These are phyloP conservation scores for Abelmoschus esculentus DNA, from an alignment of 345 rosid genomes.

Conservation along the genomic window DNA sequence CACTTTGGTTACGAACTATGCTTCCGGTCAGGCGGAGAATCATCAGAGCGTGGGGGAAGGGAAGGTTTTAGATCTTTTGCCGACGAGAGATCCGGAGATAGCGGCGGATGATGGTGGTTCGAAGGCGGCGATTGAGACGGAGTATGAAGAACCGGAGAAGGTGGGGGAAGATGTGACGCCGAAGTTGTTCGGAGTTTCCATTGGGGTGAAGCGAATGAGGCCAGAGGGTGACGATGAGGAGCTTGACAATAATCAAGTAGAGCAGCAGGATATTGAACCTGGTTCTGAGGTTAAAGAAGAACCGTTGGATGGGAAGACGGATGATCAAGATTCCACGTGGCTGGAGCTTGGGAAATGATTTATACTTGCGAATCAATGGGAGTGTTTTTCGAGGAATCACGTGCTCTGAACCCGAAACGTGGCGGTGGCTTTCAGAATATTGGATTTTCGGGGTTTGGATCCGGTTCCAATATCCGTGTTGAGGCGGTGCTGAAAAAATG, in stretches of 20 bases:
- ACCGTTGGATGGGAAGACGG: constrained; percentile 45
- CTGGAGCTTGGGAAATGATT: constrained; percentile 61
- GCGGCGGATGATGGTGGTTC: constrained; percentile 8
- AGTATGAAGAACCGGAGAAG: neutral
- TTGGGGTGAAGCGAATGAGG: constrained; percentile 67
- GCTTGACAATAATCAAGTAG: constrained; percentile 18
- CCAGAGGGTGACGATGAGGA: constrained; percentile 35
- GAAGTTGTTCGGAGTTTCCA: constrained; percentile 74
- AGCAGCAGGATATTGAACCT: constrained; percentile 13
- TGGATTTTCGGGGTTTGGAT: neutral
- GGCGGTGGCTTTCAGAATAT: neutral
- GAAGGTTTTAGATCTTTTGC: constrained; percentile 35
- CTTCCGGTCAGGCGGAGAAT: constrained; percentile 37
- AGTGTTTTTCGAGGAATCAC: neutral
- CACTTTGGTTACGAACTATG: constrained; percentile 52
- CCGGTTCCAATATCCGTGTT: neutral
- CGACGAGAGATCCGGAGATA: constrained; percentile 10
- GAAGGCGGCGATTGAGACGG: constrained; percentile 13
- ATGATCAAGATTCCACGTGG: constrained; percentile 41
- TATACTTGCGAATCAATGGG: neutral
- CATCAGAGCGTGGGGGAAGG: constrained; percentile 26
- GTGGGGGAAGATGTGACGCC: constrained; percentile 39
- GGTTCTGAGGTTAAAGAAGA: constrained; percentile 47
- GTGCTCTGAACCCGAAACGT: neutral
- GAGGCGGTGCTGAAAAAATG: neutral